Evolutionary conservation across 345 rosid genomes (phyloP), one percentile per base, ranked within the genome.

Genomic region (Ceriops decandra): DNA sequence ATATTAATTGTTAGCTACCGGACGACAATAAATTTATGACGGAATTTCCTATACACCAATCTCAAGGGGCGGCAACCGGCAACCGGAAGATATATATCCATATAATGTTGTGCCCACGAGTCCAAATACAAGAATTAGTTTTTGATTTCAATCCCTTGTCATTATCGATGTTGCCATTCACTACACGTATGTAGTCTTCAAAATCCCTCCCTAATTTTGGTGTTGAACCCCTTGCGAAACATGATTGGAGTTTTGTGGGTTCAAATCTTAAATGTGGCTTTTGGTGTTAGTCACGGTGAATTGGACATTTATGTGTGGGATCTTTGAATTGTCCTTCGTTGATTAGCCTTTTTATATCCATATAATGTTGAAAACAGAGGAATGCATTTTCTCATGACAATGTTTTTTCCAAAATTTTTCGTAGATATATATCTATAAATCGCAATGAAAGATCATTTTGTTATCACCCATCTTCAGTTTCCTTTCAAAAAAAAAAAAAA

Each of bases 141-240:
- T 24, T 32, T 69, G 66, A 52, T 69, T 61, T 31, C 9, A 69
- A 22, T 49, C 2, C 2, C 28, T 57, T 67, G 52, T 21, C 63
- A 42, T 15, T 15, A 13, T 11, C 17, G 13, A 42, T 13, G 17
- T 42, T 13, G 49, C 17, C 49, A 2, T 15, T 42, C 38, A 36
- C 28, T 35, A 36, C 38, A 56, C 56, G 19, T 33, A 54, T 13
- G 31, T 57, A 17, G 32, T 16, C 24, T 67, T 32, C 0, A 54
- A 22, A 36, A 36, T 51, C 36, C 30, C 19, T 3, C 31, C 51
- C 24, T 20, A 24, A 35, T 5, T 20, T 21, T 4, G n/a, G 17
- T 26, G 63, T 30, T 17, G n/a, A 52, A 35, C 24, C 22, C 22
- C 31, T 13, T 31, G 6, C 21, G 19, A 58, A 2, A 21, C 57